These are phyloP conservation scores for Boletales sp. DNA, from an alignment of 768 basidiomycete genomes.

Conservation along the genomic window DNA sequence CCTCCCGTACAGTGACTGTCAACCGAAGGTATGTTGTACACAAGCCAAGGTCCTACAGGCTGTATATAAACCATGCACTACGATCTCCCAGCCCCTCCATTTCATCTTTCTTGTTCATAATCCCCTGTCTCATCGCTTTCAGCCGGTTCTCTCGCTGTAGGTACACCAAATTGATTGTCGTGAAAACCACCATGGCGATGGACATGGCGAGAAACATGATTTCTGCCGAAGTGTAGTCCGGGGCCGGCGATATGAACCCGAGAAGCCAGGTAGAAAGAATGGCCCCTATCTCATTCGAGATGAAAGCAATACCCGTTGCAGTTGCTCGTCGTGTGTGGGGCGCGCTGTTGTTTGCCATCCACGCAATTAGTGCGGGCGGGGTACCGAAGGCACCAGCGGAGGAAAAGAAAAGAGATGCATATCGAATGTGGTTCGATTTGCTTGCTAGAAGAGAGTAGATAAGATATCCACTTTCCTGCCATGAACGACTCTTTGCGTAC, in stretches of 20 bases:
- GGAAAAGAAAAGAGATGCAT: constrained; percentile 56
- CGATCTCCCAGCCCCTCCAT: constrained; percentile 43
- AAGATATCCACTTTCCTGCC: not conserved
- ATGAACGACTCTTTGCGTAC: constrained; percentile 27
- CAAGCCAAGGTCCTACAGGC: constrained; percentile 25
- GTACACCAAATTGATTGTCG: constrained; percentile 38
- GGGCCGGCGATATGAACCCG: constrained; percentile 46
- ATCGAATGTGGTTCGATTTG: constrained; percentile 40
- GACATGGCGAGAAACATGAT: constrained; percentile 36
- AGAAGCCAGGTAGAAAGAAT: constrained; percentile 62
- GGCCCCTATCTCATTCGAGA: constrained; percentile 53
- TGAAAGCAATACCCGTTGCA: constrained; percentile 50
- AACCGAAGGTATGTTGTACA: no score
- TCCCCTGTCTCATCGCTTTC: constrained; percentile 38
- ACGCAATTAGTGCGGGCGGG: constrained; percentile 51
- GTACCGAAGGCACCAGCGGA: constrained; percentile 47
- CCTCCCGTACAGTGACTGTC: no score
- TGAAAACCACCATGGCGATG: constrained; percentile 34
- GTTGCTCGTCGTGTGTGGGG: constrained; percentile 58
- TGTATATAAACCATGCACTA: constrained; percentile 57
- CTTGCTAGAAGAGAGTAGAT: constrained; percentile 6
- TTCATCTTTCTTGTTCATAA: constrained; percentile 35
- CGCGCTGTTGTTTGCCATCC: constrained; percentile 60
- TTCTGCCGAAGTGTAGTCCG: constrained; percentile 47
- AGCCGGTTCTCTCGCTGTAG: constrained; percentile 42